Percentiles rank a stretch among this genome's conserved stretches.
Conservation (phyloP, 1,284 basidiomycete genomes). For the Leccinum glutinopallens region DNA sequence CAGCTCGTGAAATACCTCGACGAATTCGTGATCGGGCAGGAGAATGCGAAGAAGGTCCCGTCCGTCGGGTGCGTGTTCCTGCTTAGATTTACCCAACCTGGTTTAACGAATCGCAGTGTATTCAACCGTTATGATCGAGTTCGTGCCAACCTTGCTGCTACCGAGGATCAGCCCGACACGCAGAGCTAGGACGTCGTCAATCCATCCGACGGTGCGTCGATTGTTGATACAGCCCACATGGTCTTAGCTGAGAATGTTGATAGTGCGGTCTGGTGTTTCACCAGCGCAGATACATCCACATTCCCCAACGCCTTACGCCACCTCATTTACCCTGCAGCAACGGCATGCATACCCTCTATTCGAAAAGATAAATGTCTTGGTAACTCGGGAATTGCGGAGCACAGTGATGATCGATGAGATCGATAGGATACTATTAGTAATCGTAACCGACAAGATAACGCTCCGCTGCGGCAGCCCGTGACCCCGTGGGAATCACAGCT, state of each 20-base stretch:
- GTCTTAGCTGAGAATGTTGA: constrained; percentile 7
- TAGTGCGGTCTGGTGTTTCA: constrained; percentile 43
- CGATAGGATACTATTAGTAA: too few species aligned
- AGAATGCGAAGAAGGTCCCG: constrained; percentile 88
- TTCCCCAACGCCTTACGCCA: constrained; percentile 39
- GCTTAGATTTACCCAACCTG: constrained; percentile 12
- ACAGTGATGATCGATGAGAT: too few species aligned
- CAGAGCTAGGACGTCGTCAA: constrained; percentile 33
- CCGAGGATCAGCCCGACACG: constrained; percentile 46
- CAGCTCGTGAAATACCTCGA: constrained; percentile 88
- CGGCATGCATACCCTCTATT: constrained; percentile 59
- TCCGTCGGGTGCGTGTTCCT: constrained; percentile 76
- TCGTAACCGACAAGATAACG: too few species aligned
- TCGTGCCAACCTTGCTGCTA: constrained; percentile 59
- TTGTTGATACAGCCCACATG: background rate
- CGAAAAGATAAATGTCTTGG: constrained; percentile 93
- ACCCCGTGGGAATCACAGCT: too few species aligned
- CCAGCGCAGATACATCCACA: constrained; percentile 61
- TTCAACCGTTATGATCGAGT: constrained; percentile 92
- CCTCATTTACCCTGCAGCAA: constrained; percentile 43
- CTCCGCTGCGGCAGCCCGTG: too few species aligned
- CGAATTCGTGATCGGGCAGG: constrained; percentile 91
- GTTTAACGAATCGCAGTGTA: constrained; percentile 53
- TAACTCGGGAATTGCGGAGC: constrained; percentile 37
- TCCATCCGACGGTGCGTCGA: constrained; percentile 38